Evolutionary conservation across 2,329 filamentous ascomycete species (phyloP).

Genomic region (Akanthomyces lecanii): DNA sequence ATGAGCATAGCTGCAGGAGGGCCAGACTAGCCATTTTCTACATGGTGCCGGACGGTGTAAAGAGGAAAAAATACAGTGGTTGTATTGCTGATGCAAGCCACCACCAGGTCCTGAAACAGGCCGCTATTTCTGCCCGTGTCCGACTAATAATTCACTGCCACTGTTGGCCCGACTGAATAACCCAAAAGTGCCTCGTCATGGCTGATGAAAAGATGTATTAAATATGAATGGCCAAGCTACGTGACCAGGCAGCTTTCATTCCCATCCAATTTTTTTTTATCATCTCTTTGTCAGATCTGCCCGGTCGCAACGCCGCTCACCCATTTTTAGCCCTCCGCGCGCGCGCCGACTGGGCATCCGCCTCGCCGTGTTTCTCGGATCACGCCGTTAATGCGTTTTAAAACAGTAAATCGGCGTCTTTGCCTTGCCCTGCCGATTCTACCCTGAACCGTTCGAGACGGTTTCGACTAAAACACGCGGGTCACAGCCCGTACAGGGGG

Average conservation of each 20-base stretch:
- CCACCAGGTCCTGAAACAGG: not conserved
- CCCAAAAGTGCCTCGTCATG: not conserved
- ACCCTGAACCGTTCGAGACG: not conserved
- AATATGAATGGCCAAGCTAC: not conserved
- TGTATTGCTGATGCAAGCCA: constrained; percentile 10
- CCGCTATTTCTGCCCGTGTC: not conserved
- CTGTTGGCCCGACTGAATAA: not conserved
- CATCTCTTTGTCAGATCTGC: not conserved
- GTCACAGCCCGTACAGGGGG: too few relatives aligned
- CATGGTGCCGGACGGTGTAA: not conserved
- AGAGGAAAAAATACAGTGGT: not conserved
- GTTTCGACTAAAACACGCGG: not conserved
- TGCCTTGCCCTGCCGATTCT: not conserved
- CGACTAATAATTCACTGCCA: not conserved
- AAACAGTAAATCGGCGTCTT: not conserved
- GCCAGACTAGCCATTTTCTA: not conserved
- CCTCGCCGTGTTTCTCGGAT: not conserved
- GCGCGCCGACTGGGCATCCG: not conserved
- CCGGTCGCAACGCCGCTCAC: not conserved
- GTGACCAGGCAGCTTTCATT: not conserved
- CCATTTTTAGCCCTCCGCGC: not conserved
- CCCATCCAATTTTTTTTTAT: not conserved
- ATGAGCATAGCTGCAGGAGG: not conserved
- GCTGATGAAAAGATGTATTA: not conserved
- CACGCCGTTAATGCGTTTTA: not conserved